A percentile compares a stretch with the other conserved stretches of the same genome.
These are phyloP conservation scores for Pinus tabuliformis DNA, from an alignment of 75 land plant species.

Conservation along the genomic window DNA sequence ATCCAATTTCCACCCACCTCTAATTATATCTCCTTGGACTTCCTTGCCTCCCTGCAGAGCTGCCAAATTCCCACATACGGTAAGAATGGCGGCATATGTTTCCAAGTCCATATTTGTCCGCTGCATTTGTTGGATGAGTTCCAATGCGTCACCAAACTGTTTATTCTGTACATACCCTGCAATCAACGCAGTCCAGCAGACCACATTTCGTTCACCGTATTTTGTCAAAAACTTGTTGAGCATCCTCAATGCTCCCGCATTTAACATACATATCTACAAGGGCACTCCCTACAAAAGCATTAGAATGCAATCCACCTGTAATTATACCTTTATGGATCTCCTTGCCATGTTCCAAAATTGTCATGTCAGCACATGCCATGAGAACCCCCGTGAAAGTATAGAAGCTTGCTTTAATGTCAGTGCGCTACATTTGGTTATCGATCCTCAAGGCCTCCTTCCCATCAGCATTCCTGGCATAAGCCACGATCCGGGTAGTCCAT, in stretches of 20 bases:
- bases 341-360: neutral
- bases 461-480: neutral
- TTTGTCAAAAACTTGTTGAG: conserved; percentile 7
- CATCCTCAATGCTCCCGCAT: neutral
- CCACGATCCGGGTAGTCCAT: neutral
- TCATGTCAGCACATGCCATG: neutral
- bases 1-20: conserved; percentile 5
- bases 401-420: no score
- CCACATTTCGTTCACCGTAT: neutral
- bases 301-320: neutral
- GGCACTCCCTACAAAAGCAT: conserved; percentile 8
- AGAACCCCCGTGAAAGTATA: neutral
- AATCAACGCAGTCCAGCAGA: conserved; percentile 11
- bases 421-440: no score
- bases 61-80: neutral
- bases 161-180: conserved; percentile 5
- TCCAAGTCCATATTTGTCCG: neutral
- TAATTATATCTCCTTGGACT: neutral
- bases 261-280: conserved; percentile 4
- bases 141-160: conserved; percentile 5
- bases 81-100: neutral
- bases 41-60: neutral
- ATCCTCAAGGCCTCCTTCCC: neutral
- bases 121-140: conserved; percentile 12
- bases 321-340: neutral